Evolutionary conservation across 371 early-diverging fungal species (phyloP).

Genomic region (Mucor velutinosus): DNA sequence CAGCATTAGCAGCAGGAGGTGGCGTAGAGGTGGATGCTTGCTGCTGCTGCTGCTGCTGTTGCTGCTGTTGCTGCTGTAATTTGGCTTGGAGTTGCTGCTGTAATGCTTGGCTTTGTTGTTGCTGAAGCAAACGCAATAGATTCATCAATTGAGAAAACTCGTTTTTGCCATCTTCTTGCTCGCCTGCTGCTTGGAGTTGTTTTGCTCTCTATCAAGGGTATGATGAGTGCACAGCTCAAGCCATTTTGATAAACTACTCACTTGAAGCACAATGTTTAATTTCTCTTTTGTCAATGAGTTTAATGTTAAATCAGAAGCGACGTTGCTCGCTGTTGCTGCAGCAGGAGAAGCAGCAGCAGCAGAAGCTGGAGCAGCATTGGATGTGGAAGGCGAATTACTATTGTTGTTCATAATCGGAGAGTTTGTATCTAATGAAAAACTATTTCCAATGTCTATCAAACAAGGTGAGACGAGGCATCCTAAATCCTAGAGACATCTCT

Average conservation of each 20-base stretch:
- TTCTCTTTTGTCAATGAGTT: constrained; percentile 41
- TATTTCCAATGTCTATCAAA: no score
- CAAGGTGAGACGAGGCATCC: no score
- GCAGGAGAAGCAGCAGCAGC: neutral
- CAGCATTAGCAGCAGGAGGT: constrained; percentile 7
- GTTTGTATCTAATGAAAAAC: neutral
- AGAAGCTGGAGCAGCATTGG: neutral
- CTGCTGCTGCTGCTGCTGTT: constrained; percentile 69
- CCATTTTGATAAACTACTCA: constrained; percentile 2
- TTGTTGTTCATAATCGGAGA: constrained; percentile 1
- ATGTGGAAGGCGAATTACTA: neutral
- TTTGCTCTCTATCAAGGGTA: constrained; percentile 29
- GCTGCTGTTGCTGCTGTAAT: constrained; percentile 40
- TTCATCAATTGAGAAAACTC: constrained; percentile 72
- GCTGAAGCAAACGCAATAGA: constrained; percentile 58
- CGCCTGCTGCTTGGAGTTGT: constrained; percentile 61
- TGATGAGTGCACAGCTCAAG: neutral
- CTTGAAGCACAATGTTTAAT: constrained; percentile 37
- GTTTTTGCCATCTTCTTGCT: constrained; percentile 70
- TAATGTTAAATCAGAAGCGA: constrained; percentile 23
- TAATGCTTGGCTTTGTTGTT: constrained; percentile 31
- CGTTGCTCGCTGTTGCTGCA: neutral
- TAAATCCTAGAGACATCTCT: neutral
- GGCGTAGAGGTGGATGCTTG: constrained; percentile 43
- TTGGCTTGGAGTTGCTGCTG: constrained; percentile 20